Evolutionary conservation across 1,139 yeast genomes (phyloP), one percentile per base, ranked within the genome.

Genomic region (Kodamaea arcana): DNA sequence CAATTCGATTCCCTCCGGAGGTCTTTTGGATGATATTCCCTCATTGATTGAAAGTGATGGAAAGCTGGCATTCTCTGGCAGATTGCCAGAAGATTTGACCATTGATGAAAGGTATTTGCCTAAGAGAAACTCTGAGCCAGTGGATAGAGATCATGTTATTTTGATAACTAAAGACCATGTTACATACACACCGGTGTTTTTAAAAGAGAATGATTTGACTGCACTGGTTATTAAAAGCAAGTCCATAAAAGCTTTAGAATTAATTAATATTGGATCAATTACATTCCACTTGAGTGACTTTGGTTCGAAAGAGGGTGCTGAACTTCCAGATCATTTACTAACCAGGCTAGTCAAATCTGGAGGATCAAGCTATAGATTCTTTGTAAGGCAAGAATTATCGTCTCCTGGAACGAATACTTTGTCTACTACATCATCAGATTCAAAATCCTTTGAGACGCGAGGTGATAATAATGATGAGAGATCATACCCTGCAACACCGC

Each of bases 211-310:
- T 2, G 44, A 42, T 3, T n/a, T 41, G 8, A 30, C 26, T 3
- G 30, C 44, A 1, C 30, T 33, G 2, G 33, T 44, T 20, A 31
- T 78, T 24, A 70, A 67, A 39, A 59, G 53, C 2, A 44, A 52
- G 5, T 42, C 81, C 11, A 57, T 68, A 1, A 53, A 59, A 2
- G 60, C 61, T 3, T 51, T 80, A 15, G 70, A 62, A 6, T 48
- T 79, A 14, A 56, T 63, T 5, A 62, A 66, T 10, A 56, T 60
- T 4, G 75, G 74, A 0, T 29, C 33, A 3, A 58, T 76, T 22
- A 58, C 78, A 0, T 65, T 81, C 31, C 88, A 82, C 48, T 58
- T 87, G 43, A 84, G 95, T 0, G 95, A 87, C 31, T 78, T 80
- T 52, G 77, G 78, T 12, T 69, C 80, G 32, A 66, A 65, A 3